Evolutionary conservation across 768 basidiomycete genomes (phyloP).

Genomic region (Coprinopsis marcescibilis): DNA sequence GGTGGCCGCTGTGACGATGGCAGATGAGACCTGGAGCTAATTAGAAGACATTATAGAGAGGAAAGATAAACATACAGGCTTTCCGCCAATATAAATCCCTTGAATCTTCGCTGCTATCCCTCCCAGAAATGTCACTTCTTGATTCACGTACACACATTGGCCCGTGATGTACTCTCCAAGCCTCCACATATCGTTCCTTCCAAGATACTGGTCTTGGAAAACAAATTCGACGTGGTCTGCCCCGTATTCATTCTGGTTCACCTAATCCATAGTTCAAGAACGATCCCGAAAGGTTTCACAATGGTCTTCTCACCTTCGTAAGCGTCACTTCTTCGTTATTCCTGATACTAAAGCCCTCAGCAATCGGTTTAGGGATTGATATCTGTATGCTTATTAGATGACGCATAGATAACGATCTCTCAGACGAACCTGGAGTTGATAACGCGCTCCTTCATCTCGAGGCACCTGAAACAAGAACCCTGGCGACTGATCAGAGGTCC

Average conservation of each 20-base stretch:
- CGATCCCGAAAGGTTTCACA: not conserved
- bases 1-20: conserved; percentile 73
- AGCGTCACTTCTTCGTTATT: conserved; percentile 69
- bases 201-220: conserved; percentile 94
- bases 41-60: not conserved
- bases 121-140: conserved; percentile 83
- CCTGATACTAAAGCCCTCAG: conserved; percentile 63
- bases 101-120: conserved; percentile 79
- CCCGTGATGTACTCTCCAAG: conserved; percentile 76
- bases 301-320: conserved; percentile 49
- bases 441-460: conserved; percentile 57
- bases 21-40: conserved; percentile 66
- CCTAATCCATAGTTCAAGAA: conserved; percentile 38
- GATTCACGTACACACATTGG: conserved; percentile 75
- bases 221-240: conserved; percentile 85
- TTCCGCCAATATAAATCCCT: conserved; percentile 64
- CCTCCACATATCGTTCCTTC: conserved; percentile 96
- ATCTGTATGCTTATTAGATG: conserved; percentile 38
- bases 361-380: conserved; percentile 67
- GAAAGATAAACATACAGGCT: conserved; percentile 41
- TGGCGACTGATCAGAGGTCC: conserved; percentile 32
- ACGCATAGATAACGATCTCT: not conserved
- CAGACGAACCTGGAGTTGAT: conserved; percentile 55
- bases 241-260: conserved; percentile 54
- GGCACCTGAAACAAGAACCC: conserved; percentile 63